Evolutionary conservation across 805 yeast species (phyloP).

Genomic region (Cyberlindnera euphorbiiphila): DNA sequence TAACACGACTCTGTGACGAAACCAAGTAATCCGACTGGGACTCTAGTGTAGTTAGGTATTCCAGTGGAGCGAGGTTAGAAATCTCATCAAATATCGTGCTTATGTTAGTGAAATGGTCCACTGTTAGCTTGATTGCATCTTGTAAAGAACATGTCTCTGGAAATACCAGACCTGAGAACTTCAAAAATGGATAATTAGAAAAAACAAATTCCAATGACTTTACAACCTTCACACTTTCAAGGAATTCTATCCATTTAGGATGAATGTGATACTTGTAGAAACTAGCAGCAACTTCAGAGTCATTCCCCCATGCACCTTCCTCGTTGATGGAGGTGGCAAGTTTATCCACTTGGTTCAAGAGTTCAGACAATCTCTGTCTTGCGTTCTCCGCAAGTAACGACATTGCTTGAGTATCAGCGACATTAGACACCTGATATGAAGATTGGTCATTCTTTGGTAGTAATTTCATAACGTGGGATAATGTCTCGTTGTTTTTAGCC

Average conservation of each 20-base stretch:
- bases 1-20: constrained; percentile 27
- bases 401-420: constrained; percentile 1
- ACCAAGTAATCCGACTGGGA: constrained; percentile 24
- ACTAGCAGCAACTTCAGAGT: constrained; percentile 33
- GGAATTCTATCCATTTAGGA: constrained; percentile 13
- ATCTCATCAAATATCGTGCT: constrained; percentile 24
- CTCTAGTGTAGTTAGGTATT: constrained; percentile 15
- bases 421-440: constrained; percentile 4
- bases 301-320: constrained; percentile 36
- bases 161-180: too few relatives aligned
- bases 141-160: too few relatives aligned
- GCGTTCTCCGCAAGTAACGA: background rate
- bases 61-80: constrained; percentile 28
- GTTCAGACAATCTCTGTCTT: background rate
- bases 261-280: constrained; percentile 30
- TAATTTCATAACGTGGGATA: constrained; percentile 1
- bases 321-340: constrained; percentile 30
- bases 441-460: background rate
- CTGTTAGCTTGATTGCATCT: background rate
- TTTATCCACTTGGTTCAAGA: constrained; percentile 27
- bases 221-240: background rate
- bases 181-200: constrained; percentile 17
- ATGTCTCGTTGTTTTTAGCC: constrained; percentile 3
- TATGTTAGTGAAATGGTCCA: constrained; percentile 17
- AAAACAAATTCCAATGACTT: background rate